Evolutionary conservation across 176 grass and related monocot species (phyloP).

Genomic region (Phoenix dactylifera): DNA sequence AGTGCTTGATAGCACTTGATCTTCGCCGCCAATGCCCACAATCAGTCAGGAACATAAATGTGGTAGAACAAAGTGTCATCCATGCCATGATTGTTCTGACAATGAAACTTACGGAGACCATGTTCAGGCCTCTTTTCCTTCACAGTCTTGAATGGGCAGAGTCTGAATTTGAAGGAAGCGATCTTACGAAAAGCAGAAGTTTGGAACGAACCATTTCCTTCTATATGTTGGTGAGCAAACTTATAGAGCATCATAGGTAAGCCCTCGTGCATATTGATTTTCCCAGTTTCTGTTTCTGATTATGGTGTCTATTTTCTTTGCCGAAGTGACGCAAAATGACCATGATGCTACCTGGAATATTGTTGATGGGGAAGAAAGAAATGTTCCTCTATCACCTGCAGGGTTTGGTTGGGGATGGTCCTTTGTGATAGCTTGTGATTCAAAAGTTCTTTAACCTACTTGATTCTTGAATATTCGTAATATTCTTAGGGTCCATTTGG

Average conservation of each 20-base stretch:
- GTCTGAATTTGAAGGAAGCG: conserved; percentile 43
- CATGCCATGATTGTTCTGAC: conserved; percentile 58
- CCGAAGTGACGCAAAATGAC: too few species aligned
- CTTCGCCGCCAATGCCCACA: conserved; percentile 50
- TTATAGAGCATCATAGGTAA: conserved; percentile 73
- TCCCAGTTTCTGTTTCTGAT: too few species aligned
- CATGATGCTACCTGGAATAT: too few species aligned
- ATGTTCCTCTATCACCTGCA: too few species aligned
- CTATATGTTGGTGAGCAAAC: conserved; percentile 70
- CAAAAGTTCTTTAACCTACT: too few species aligned
- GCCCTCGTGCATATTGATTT: background rate
- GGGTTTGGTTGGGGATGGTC: too few species aligned
- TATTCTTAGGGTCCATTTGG: too few species aligned
- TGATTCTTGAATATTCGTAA: too few species aligned
- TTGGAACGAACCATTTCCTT: conserved; percentile 71
- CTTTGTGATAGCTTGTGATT: too few species aligned
- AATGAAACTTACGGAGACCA: conserved; percentile 81
- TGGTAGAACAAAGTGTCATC: conserved; percentile 66
- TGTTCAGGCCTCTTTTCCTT: conserved; percentile 88
- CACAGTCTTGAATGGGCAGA: conserved; percentile 74
- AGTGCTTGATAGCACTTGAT: conserved; percentile 74
- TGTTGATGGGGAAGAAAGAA: too few species aligned
- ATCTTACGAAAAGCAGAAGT: conserved; percentile 38
- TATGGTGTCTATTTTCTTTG: too few species aligned
- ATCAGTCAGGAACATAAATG: conserved; percentile 54